Evolutionary conservation across 1,139 yeast species (phyloP).

Genomic region (Yamadazyma songkhlaensis): DNA sequence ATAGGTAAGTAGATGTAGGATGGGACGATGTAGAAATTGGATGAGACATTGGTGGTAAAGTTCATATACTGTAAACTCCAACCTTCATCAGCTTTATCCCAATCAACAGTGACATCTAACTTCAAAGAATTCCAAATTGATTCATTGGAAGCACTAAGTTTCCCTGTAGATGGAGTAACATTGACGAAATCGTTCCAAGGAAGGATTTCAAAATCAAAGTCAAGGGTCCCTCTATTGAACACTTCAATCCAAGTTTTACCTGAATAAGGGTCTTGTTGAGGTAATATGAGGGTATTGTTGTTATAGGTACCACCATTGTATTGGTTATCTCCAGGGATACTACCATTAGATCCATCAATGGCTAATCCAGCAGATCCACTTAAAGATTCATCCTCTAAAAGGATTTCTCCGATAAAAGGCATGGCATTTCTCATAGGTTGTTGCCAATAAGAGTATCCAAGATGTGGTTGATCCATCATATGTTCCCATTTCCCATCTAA

Average conservation of each 20-base stretch:
- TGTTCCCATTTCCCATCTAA: conserved; percentile 16
- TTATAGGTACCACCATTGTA: conserved; percentile 14
- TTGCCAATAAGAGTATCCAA: conserved; percentile 18
- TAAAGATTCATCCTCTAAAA: conserved; percentile 9
- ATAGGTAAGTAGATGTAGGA: conserved; percentile 12
- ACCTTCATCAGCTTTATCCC: conserved; percentile 15
- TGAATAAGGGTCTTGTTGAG: conserved; percentile 15
- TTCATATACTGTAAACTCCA: conserved; percentile 11
- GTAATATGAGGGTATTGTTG: conserved; percentile 16
- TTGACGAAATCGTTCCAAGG: conserved; percentile 12
- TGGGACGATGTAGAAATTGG: conserved; percentile 11
- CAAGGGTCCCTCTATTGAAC: conserved; percentile 15
- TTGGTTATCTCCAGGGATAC: conserved; percentile 16
- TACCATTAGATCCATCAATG: conserved; percentile 15
- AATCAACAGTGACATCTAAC: conserved; percentile 14
- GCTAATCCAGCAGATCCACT: conserved; percentile 15
- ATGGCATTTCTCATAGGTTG: conserved; percentile 16
- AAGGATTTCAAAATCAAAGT: conserved; percentile 13
- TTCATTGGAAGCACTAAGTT: conserved; percentile 10
- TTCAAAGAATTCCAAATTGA: conserved; percentile 14
- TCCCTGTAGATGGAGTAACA: conserved; percentile 11
- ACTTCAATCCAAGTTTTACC: conserved; percentile 15
- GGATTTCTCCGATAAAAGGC: conserved; percentile 13
- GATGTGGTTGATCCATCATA: conserved; percentile 17
- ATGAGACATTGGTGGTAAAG: conserved; percentile 12